Evolutionary conservation across 108 stramenopile species (phyloP).

Genomic region (Ochromonas danica): DNA sequence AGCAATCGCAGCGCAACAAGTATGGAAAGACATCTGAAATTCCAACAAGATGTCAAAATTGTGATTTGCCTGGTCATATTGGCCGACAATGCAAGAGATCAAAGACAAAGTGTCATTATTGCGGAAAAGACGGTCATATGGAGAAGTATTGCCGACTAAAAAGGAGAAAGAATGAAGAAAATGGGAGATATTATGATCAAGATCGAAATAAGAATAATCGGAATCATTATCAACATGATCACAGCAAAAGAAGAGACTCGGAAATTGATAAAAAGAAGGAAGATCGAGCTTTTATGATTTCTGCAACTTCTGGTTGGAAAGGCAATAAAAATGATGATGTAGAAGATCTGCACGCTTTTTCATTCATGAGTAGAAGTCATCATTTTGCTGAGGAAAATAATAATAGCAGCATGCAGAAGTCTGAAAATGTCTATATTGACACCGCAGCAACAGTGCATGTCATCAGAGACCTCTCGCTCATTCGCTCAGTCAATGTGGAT

Average conservation of each 20-base stretch:
- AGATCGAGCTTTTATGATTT: constrained; percentile 17
- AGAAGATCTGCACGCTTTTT: constrained; percentile 15
- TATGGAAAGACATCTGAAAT: constrained; percentile 17
- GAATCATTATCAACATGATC: constrained; percentile 6
- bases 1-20: constrained; percentile 13
- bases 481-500: constrained; percentile 9
- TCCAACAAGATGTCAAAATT: constrained; percentile 17
- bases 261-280: constrained; percentile 17
- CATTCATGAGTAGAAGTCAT: constrained; percentile 16
- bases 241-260: constrained; percentile 15
- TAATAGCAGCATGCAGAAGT: constrained; percentile 15
- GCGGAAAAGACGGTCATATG: constrained; percentile 9
- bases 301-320: constrained; percentile 15
- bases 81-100: constrained; percentile 13
- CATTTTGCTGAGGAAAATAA: constrained; percentile 17
- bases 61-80: constrained; percentile 15
- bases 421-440: constrained; percentile 17
- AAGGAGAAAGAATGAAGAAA: constrained; percentile 10
- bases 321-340: constrained; percentile 17
- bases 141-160: constrained; percentile 15
- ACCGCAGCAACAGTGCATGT: constrained; percentile 13
- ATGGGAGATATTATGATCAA: constrained; percentile 17
- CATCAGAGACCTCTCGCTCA: constrained; percentile 13
- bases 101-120: constrained; percentile 17
- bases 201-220: constrained; percentile 9